These are phyloP conservation scores for Cryoendolithus antarcticus DNA, from an alignment of 2,329 filamentous ascomycete genomes.

Conservation along the genomic window DNA sequence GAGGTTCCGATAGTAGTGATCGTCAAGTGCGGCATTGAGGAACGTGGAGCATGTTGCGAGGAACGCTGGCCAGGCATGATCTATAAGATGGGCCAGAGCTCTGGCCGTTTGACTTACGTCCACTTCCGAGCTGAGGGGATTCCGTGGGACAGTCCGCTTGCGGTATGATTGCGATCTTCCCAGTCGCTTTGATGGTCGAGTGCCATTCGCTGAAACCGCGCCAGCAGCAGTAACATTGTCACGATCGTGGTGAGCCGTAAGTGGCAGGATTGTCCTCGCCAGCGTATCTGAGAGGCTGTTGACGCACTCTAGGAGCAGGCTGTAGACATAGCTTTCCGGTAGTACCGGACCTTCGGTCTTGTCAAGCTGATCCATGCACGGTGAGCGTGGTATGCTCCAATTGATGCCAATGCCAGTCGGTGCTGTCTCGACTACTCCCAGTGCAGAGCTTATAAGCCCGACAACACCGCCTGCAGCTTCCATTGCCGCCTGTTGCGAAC, in stretches of 20 bases:
- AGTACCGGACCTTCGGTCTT: constrained; percentile 72
- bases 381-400: constrained; percentile 78
- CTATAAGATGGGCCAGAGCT: constrained; percentile 69
- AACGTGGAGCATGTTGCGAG: constrained; percentile 93
- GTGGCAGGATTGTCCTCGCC: constrained; percentile 81
- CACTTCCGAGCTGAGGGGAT: constrained; percentile 67
- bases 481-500: constrained; percentile 72
- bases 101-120: constrained; percentile 58
- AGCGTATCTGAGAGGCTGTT: constrained; percentile 83
- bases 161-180: constrained; percentile 55
- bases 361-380: constrained; percentile 88
- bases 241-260: constrained; percentile 69
- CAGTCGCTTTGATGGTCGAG: constrained; percentile 23
- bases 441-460: constrained; percentile 68
- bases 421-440: constrained; percentile 52
- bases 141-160: constrained; percentile 69
- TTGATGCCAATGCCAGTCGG: constrained; percentile 71
- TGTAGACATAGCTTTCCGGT: constrained; percentile 90
- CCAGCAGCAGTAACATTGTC: constrained; percentile 11
- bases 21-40: constrained; percentile 78
- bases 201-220: constrained; percentile 10
- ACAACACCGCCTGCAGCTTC: constrained; percentile 71
- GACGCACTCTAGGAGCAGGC: constrained; percentile 75
- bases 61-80: constrained; percentile 90
- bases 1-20: constrained; percentile 83